Evolutionary conservation across 345 rosid species (phyloP).

Genomic region (Ceriops decandra): DNA sequence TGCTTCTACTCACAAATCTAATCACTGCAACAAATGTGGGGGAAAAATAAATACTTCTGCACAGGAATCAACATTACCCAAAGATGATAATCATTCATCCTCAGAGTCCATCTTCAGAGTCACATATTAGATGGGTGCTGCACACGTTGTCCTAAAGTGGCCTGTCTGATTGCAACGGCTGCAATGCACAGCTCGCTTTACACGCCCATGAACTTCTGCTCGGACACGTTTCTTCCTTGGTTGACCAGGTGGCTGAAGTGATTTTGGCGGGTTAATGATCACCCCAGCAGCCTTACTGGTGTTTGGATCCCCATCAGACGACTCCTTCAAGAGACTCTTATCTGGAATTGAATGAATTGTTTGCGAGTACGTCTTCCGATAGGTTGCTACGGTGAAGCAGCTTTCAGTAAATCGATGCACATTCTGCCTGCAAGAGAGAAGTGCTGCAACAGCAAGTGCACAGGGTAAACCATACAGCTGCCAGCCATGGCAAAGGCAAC

Average conservation of each 20-base stretch:
- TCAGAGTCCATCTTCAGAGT: background rate
- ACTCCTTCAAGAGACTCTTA: constrained; percentile 84
- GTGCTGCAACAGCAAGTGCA: too few species aligned
- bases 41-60: constrained; percentile 15
- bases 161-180: constrained; percentile 98
- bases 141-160: constrained; percentile 97
- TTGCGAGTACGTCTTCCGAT: constrained; percentile 86
- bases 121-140: constrained; percentile 67
- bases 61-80: constrained; percentile 21
- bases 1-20: constrained; percentile 24
- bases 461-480: too few species aligned
- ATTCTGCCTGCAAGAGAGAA: constrained; percentile 95
- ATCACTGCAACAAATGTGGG: constrained; percentile 19
- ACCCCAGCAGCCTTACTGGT: constrained; percentile 40
- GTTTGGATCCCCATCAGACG: constrained; percentile 62
- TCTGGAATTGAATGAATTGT: constrained; percentile 97
- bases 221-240: constrained; percentile 92
- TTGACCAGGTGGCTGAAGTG: constrained; percentile 87
- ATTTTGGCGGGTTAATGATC: constrained; percentile 77
- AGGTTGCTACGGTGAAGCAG: constrained; percentile 93
- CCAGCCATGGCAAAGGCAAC: too few species aligned
- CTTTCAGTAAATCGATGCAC: constrained; percentile 94
- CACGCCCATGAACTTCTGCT: constrained; percentile 88
- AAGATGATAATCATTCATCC: constrained; percentile 1
- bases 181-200: constrained; percentile 93